These are phyloP conservation scores for Fusarium albidum DNA, from an alignment of 2,329 filamentous ascomycete genomes.

Conservation along the genomic window DNA sequence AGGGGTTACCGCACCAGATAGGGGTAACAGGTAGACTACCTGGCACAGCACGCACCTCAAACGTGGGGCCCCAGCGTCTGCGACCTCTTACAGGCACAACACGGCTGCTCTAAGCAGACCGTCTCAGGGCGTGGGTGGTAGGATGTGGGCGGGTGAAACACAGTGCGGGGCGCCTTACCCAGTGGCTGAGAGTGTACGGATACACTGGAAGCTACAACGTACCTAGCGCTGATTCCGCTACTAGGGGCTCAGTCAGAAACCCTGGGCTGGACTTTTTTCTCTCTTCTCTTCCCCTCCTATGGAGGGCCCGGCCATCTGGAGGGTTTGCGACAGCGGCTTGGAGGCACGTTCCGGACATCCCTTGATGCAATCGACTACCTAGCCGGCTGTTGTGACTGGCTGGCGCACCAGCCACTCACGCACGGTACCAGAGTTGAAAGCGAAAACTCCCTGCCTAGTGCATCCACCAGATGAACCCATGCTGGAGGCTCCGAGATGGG, in stretches of 20 bases:
- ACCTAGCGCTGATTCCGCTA: background rate
- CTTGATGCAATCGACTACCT: slow-evolving; percentile 4
- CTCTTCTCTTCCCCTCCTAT: background rate
- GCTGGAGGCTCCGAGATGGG: slow-evolving; percentile 5
- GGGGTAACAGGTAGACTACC: slow-evolving; percentile 33
- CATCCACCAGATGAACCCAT: slow-evolving; percentile 24
- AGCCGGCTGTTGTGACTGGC: slow-evolving; percentile 8
- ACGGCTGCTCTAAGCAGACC: slow-evolving; percentile 7
- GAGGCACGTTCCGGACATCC: slow-evolving; percentile 18
- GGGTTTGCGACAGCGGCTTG: slow-evolving; percentile 17
- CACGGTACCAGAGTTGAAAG: slow-evolving; percentile 24
- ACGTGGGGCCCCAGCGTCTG: slow-evolving; percentile 20
- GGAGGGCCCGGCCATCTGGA: slow-evolving; percentile 9
- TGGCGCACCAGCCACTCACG: slow-evolving; percentile 17
- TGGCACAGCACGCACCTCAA: slow-evolving; percentile 21
- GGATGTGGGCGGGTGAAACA: slow-evolving; percentile 29
- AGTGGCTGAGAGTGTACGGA: slow-evolving; percentile 6
- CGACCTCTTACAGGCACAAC: background rate
- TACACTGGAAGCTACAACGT: no score
- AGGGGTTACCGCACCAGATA: slow-evolving; percentile 36
- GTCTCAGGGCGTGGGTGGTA: slow-evolving; percentile 9
- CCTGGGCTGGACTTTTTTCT: background rate
- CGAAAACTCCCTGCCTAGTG: slow-evolving; percentile 3
- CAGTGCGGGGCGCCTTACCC: slow-evolving; percentile 30
- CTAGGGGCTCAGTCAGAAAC: slow-evolving; percentile 17